phyloP scores from a whole-genome alignment of 306 rosid species.

The Canavalia gladiata region DNA sequence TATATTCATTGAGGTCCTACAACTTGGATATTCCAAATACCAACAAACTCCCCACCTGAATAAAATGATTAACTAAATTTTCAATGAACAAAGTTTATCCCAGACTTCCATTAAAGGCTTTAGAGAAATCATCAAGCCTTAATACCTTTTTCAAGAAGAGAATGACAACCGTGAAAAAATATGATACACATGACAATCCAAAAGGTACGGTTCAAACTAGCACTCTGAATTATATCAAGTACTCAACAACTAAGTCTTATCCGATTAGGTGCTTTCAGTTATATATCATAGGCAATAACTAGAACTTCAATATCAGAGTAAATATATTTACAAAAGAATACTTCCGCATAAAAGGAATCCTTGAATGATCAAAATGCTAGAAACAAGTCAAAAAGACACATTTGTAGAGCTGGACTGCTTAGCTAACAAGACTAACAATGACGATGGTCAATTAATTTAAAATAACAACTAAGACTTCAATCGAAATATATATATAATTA shows the following conservation, averaged over 20 bases:
- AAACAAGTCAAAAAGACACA: neutral
- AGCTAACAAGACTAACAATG: constrained; percentile 5
- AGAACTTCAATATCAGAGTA: neutral
- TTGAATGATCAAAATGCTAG: constrained; percentile 7
- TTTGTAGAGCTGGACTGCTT: constrained; percentile 20
- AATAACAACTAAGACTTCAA: neutral
- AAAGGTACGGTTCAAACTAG: neutral
- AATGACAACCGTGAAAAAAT: neutral
- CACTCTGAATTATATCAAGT: neutral
- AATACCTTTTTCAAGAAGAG: neutral
- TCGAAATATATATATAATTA: constrained; percentile 4
- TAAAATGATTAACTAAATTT: neutral
- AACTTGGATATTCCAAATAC: constrained; percentile 13
- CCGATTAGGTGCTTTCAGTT: neutral
- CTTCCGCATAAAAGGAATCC: constrained; percentile 5
- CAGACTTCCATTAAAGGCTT: neutral
- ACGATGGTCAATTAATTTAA: constrained; percentile 26
- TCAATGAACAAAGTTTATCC: neutral
- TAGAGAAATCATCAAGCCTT: constrained; percentile 11
- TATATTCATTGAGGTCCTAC: neutral
- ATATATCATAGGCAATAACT: constrained; percentile 23
- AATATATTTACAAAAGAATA: neutral
- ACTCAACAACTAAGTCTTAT: constrained; percentile 1
- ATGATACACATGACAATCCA: neutral
- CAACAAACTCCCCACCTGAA: neutral